These are phyloP conservation scores for Dothideomycetes sp. DNA, from an alignment of 2,329 filamentous ascomycete species.

Conservation along the genomic window DNA sequence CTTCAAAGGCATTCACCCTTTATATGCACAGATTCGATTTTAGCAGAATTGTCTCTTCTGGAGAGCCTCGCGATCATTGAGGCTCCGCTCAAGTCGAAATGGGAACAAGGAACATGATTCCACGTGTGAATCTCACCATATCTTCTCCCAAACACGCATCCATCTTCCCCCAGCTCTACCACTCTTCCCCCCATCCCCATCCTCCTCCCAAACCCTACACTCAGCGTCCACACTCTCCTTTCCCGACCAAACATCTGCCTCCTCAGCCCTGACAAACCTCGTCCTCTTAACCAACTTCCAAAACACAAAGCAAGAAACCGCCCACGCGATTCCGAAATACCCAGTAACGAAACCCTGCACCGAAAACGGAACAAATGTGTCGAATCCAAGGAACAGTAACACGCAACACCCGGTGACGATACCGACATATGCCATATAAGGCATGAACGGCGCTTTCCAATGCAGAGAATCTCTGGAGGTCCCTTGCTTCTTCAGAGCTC, in stretches of 20 bases:
- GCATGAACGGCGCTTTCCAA: slow-evolving; percentile 34
- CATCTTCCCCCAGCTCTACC: neutral
- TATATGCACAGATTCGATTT: too few species aligned
- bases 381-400: neutral
- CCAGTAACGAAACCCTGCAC: neutral
- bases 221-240: neutral
- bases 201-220: neutral
- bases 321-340: neutral
- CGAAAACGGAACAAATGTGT: neutral
- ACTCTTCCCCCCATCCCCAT: too few species aligned
- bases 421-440: slow-evolving; percentile 16
- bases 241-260: neutral
- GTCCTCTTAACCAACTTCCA: neutral
- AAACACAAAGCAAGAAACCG: neutral
- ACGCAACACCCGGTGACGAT: slow-evolving; percentile 18
- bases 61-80: too few species aligned
- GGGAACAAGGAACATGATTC: too few species aligned
- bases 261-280: neutral
- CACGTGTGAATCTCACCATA: neutral
- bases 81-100: too few species aligned
- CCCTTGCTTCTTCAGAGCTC: slow-evolving; percentile 33
- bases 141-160: neutral
- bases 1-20: too few species aligned
- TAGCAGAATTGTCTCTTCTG: too few species aligned
- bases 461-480: slow-evolving; percentile 27